Conservation (phyloP, 345 rosid genomes). For the Conringia planisiliqua region DNA sequence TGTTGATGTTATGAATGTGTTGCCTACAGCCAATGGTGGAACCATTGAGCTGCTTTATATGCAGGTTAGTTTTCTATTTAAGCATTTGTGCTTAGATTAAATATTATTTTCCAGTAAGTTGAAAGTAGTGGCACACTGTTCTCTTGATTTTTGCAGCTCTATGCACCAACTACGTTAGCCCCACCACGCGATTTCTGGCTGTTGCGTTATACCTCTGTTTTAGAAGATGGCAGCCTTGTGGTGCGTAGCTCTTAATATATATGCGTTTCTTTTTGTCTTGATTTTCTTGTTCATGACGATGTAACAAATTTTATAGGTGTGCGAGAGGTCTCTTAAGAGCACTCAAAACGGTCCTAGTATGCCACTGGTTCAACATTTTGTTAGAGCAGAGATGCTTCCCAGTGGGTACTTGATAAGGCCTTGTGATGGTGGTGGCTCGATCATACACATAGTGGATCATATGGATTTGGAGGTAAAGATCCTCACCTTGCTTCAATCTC, state of each 20-base stretch:
- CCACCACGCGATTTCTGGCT: conserved; percentile 99
- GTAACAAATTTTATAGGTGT: conserved; percentile 46
- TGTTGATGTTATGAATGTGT: conserved; percentile 91
- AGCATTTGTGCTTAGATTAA: neutral
- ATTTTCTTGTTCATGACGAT: neutral
- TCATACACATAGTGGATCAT: conserved; percentile 95
- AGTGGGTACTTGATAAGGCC: conserved; percentile 96
- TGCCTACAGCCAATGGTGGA: conserved; percentile 99
- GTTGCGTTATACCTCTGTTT: conserved; percentile 88
- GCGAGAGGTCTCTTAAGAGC: conserved; percentile 93
- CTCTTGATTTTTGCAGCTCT: conserved; percentile 49
- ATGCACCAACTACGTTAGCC: conserved; percentile 96
- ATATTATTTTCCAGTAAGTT: neutral
- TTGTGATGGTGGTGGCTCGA: conserved; percentile 99
- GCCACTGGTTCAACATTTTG: conserved; percentile 96
- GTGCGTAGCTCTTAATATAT: conserved; percentile 39
- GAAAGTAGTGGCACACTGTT: neutral
- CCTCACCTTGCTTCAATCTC: neutral
- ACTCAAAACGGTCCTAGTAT: conserved; percentile 96
- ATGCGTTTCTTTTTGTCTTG: neutral
- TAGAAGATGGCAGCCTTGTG: conserved; percentile 99
- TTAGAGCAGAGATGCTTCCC: conserved; percentile 97
- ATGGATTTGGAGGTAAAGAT: conserved; percentile 85
- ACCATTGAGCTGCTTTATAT: conserved; percentile 98
- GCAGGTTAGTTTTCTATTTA: conserved; percentile 54